Evolutionary conservation across 2,329 filamentous ascomycete species (phyloP), one percentile per base, ranked within the genome.

Genomic region (Aspergillus thermomutatus): DNA sequence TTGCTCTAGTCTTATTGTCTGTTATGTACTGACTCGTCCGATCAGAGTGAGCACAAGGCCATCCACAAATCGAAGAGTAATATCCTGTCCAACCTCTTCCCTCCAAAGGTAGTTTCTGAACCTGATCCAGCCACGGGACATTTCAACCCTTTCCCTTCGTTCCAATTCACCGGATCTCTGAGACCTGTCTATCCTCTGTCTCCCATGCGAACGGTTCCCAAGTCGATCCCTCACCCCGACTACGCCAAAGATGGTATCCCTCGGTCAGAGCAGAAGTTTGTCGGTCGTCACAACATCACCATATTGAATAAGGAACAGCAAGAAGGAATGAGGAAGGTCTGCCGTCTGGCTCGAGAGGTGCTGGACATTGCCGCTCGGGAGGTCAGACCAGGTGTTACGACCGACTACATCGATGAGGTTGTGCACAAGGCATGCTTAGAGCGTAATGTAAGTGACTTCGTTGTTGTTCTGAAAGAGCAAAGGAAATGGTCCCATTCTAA

Each of bases 341-440:
- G 93, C 76, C 84, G 85, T 50, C 76, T 97, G 60, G 91, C 90
- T 19, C 83, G 94, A 72, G 94, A 99, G 78, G 92, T 97, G 10
- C 79, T 99, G 60, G 94, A 99, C 74, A 89, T 96, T 69, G 91
- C 92, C 1, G 94, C 91, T 0, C 86, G 88, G 14, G 93, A 88
- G 52, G 78, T 89, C 48, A 88, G 87, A 70, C 93, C 94, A n/a
- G 94, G 94, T 50, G 88, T 97, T 34, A 97, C 93, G 6, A 97
- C 94, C 6, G 94, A 99, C 71, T 87, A 95, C 67, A 91, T 99
- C 57, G 94, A 99, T 71, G 89, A 95, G 76, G 81, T 97, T 60
- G 92, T 96, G 43, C 94, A 99, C 80, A 91, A 96, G 66, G 94
- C 93, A 52, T 97, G 91, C 72, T 80, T 97, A 63, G 93, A 97